A percentile compares a stretch with the other conserved stretches of the same genome.
phyloP scores from a whole-genome alignment of 805 yeast species.

The Candida railenensis region DNA sequence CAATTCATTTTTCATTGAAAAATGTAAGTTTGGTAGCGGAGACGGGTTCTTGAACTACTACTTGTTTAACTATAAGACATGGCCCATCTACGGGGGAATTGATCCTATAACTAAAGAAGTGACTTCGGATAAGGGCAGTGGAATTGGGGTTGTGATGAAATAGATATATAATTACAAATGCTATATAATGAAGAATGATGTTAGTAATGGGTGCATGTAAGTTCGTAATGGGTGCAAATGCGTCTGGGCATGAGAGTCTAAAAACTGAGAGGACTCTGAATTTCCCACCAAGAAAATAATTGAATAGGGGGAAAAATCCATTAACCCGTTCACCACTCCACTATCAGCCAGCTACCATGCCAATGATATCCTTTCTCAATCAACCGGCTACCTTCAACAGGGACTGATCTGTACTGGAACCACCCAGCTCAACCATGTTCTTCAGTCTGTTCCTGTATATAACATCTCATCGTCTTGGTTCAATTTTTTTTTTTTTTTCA shows the following conservation, averaged over 20 bases:
- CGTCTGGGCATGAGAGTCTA: too few species aligned
- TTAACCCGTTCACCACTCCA: too few species aligned
- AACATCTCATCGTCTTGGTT: conserved; percentile 4
- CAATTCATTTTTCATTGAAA: conserved; percentile 77
- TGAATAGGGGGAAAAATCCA: too few species aligned
- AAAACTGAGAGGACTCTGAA: too few species aligned
- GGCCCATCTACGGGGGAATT: conserved; percentile 80
- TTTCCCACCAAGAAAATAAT: too few species aligned
- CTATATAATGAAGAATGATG: not conserved
- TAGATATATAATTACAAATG: conserved; percentile 32
- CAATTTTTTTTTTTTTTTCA: not conserved
- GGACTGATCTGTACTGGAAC: too few species aligned
- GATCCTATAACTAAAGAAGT: conserved; percentile 52
- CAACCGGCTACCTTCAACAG: too few species aligned
- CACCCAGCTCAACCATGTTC: too few species aligned
- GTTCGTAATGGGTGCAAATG: too few species aligned
- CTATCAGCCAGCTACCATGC: too few species aligned
- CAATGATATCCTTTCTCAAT: too few species aligned
- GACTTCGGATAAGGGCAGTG: conserved; percentile 61
- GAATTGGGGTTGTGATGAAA: conserved; percentile 81
- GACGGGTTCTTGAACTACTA: conserved; percentile 92
- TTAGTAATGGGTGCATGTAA: not conserved
- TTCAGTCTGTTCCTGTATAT: not conserved
- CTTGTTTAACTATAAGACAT: conserved; percentile 84
- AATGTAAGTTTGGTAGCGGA: conserved; percentile 87